A percentile compares a stretch with the other conserved stretches of the same genome.
phyloP scores from a whole-genome alignment of 768 basidiomycete species.

The Cystofilobasidium ferigula region DNA sequence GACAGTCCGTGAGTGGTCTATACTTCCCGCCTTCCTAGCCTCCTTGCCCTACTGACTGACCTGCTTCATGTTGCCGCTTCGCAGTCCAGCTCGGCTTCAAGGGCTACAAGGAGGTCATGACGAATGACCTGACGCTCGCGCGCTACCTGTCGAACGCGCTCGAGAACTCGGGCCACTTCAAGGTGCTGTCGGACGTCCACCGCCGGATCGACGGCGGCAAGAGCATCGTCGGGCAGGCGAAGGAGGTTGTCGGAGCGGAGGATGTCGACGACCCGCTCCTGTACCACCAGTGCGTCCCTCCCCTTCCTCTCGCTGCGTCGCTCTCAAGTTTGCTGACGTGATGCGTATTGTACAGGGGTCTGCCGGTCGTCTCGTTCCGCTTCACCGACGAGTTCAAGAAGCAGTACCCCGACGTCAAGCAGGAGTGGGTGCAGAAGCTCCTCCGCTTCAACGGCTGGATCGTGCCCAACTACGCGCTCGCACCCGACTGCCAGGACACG shows the following conservation, averaged over 20 bases:
- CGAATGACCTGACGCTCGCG: neutral
- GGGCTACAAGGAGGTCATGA: conserved; percentile 1
- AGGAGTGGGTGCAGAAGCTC: conserved; percentile 47
- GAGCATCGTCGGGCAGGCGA: neutral
- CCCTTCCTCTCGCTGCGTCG: too few species aligned
- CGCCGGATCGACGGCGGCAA: conserved; percentile 7
- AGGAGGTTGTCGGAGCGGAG: neutral
- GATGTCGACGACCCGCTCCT: conserved; percentile 1
- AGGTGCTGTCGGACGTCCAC: conserved; percentile 16
- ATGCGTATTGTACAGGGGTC: neutral
- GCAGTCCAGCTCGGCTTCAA: neutral
- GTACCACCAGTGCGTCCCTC: neutral
- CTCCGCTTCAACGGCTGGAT: conserved; percentile 45
- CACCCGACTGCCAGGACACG: neutral
- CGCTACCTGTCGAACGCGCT: conserved; percentile 8
- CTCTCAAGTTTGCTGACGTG: neutral
- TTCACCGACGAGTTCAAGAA: conserved; percentile 40
- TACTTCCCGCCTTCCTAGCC: conserved; percentile 28
- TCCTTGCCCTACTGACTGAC: neutral
- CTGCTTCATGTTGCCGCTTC: too few species aligned
- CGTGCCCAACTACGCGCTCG: conserved; percentile 29
- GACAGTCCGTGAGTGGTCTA: too few species aligned
- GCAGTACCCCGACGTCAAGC: conserved; percentile 50
- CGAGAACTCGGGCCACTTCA: conserved; percentile 24
- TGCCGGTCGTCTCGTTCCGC: conserved; percentile 30